Evolutionary conservation across 495 filamentous ascomycete species (phyloP).

Genomic region (Pseudotulostoma volvatum): DNA sequence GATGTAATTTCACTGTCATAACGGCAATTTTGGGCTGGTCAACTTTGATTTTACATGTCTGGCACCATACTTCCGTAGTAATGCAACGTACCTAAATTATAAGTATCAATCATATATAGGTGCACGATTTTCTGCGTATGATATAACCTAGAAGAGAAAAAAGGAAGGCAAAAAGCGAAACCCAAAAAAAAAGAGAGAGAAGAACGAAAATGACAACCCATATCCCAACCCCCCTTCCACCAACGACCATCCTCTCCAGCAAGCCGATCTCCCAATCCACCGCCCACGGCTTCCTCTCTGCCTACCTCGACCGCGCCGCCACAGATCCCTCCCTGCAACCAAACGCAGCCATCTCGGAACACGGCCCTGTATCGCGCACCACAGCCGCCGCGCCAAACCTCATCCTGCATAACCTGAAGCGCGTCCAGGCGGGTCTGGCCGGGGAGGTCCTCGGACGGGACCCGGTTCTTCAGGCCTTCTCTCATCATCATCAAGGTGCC

Average conservation of each 20-base stretch:
- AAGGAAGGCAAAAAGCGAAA: no score
- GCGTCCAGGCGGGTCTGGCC: slow-evolving; percentile 46
- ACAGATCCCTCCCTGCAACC: slow-evolving; percentile 49
- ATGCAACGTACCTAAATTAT: no score
- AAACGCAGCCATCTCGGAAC: slow-evolving; percentile 43
- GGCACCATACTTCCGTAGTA: no score
- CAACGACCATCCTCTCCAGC: slow-evolving; percentile 26
- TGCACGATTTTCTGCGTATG: no score
- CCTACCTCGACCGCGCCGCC: slow-evolving; percentile 39
- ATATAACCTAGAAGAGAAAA: no score
- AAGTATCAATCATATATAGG: no score
- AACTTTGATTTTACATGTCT: no score
- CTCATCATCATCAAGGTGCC: slow-evolving; percentile 7
- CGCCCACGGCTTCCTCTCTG: slow-evolving; percentile 39
- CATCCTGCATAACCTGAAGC: slow-evolving; percentile 46
- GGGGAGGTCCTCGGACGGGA: slow-evolving; percentile 40
- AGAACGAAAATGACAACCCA: slow-evolving; percentile 28
- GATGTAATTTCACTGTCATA: no score
- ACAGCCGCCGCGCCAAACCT: slow-evolving; percentile 38
- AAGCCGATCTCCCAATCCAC: slow-evolving; percentile 30
- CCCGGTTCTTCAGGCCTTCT: slow-evolving; percentile 22
- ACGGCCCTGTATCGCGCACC: slow-evolving; percentile 38
- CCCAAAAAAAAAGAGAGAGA: no score
- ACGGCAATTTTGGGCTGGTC: no score
- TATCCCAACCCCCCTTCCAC: slow-evolving; percentile 31